Evolutionary conservation across 2,329 filamentous ascomycete genomes (phyloP).

Genomic region (Aspergillus japonicus): DNA sequence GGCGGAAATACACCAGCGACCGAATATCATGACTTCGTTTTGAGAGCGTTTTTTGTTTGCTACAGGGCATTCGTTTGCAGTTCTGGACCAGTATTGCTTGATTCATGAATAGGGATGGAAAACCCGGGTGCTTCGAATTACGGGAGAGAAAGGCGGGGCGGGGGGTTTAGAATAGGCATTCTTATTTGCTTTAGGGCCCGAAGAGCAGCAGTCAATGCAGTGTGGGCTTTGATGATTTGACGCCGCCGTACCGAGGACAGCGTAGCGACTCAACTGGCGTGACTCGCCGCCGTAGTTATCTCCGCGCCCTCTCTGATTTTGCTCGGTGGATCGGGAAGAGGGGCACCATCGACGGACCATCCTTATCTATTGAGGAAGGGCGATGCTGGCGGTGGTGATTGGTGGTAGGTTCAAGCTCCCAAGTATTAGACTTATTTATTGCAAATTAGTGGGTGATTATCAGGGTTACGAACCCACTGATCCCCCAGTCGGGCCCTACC

Average conservation of each 20-base stretch:
- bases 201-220: neutral
- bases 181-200: neutral
- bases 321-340: constrained; percentile 2
- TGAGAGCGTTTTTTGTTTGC: constrained; percentile 7
- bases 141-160: neutral
- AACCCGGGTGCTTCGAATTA: constrained; percentile 1
- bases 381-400: neutral
- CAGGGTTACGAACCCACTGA: neutral
- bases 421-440: constrained; percentile 9
- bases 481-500: neutral
- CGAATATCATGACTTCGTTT: neutral
- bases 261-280: neutral
- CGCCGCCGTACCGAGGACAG: neutral
- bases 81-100: neutral
- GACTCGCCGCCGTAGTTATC: neutral
- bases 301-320: neutral
- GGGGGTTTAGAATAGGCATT: neutral
- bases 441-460: constrained; percentile 3
- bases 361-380: constrained; percentile 2
- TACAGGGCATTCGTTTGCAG: constrained; percentile 5
- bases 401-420: neutral
- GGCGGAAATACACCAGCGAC: neutral
- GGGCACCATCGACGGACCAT: neutral
- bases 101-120: neutral
- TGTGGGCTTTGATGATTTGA: neutral